These are phyloP conservation scores for Cardamine chenopodiifolia DNA, from an alignment of 345 rosid species.

Conservation along the genomic window DNA sequence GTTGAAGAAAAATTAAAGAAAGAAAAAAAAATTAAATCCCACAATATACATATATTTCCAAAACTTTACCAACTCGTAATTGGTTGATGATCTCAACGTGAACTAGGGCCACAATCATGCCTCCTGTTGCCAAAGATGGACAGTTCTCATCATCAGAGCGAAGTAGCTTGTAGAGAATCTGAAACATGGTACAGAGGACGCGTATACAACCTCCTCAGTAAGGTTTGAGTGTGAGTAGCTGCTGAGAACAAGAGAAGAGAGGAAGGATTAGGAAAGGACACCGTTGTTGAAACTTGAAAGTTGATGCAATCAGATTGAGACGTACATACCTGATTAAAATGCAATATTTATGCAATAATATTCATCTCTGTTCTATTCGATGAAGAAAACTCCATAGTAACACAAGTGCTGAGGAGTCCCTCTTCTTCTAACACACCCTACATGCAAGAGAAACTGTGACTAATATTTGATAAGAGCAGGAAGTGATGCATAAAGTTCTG, in stretches of 20 bases:
- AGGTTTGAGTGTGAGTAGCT: slow-evolving; percentile 13
- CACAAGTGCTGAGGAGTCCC: slow-evolving; percentile 12
- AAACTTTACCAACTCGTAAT: slow-evolving; percentile 35
- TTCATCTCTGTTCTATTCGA: slow-evolving; percentile 12
- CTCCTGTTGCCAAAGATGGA: slow-evolving; percentile 7
- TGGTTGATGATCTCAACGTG: slow-evolving; percentile 28
- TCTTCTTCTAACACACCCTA: slow-evolving; percentile 32
- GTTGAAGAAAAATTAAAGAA: not conserved
- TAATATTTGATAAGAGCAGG: slow-evolving; percentile 85
- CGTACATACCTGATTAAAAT: slow-evolving; percentile 20
- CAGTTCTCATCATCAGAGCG: slow-evolving; percentile 3
- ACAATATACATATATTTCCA: slow-evolving; percentile 16
- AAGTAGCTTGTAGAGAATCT: not conserved
- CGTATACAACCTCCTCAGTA: not conserved
- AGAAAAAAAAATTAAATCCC: not conserved
- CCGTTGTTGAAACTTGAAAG: slow-evolving; percentile 5
- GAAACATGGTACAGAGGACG: slow-evolving; percentile 1
- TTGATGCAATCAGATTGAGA: slow-evolving; percentile 22
- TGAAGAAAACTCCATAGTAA: slow-evolving; percentile 22
- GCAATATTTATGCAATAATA: slow-evolving; percentile 10
- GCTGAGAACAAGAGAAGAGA: slow-evolving; percentile 24
- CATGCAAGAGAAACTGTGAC: slow-evolving; percentile 27
- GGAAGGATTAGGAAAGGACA: slow-evolving; percentile 2
- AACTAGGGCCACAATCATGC: not conserved
- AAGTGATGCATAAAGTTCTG: slow-evolving; percentile 78